A percentile compares a stretch with the other conserved stretches of the same genome.
These are phyloP conservation scores for Dryas integrifolia DNA, from an alignment of 331 rosid species.

Conservation along the genomic window DNA sequence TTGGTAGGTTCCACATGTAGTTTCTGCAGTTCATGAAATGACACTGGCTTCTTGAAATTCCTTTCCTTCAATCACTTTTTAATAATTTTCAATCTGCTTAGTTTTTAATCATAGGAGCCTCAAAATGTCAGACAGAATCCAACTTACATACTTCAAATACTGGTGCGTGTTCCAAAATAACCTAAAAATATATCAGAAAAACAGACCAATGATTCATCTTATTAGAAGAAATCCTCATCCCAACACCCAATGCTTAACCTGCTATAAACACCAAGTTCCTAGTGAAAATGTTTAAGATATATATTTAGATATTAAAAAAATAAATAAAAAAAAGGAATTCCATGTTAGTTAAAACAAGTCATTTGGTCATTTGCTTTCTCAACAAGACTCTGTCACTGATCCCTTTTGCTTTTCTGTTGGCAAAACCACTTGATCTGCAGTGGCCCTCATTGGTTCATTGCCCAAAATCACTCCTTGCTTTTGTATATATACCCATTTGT, in stretches of 20 bases:
- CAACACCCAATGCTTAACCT: slow-evolving; percentile 2
- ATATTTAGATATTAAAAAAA: neutral
- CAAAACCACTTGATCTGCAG: slow-evolving; percentile 22
- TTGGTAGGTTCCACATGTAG: neutral
- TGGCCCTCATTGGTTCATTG: slow-evolving; percentile 27
- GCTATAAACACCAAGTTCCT: slow-evolving; percentile 17
- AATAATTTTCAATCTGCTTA: neutral
- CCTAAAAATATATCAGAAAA: neutral
- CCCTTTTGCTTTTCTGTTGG: slow-evolving; percentile 42
- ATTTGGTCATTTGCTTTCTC: slow-evolving; percentile 30
- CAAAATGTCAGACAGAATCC: slow-evolving; percentile 20
- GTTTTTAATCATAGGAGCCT: neutral
- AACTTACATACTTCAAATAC: slow-evolving; percentile 23
- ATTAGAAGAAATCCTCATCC: slow-evolving; percentile 11
- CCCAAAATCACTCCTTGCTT: slow-evolving; percentile 60
- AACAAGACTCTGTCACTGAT: slow-evolving; percentile 42
- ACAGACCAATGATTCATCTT: neutral
- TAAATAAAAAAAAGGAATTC: slow-evolving; percentile 5
- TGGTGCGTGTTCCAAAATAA: neutral
- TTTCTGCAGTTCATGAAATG: neutral
- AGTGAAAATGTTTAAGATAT: slow-evolving; percentile 1
- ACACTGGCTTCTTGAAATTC: neutral
- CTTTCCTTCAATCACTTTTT: neutral
- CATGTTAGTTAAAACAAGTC: slow-evolving; percentile 25
- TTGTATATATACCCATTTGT: slow-evolving; percentile 68